A percentile compares a stretch with the other conserved stretches of the same genome.
These are phyloP conservation scores for Claviceps spartinae DNA, from an alignment of 2,329 filamentous ascomycete species.

Conservation along the genomic window DNA sequence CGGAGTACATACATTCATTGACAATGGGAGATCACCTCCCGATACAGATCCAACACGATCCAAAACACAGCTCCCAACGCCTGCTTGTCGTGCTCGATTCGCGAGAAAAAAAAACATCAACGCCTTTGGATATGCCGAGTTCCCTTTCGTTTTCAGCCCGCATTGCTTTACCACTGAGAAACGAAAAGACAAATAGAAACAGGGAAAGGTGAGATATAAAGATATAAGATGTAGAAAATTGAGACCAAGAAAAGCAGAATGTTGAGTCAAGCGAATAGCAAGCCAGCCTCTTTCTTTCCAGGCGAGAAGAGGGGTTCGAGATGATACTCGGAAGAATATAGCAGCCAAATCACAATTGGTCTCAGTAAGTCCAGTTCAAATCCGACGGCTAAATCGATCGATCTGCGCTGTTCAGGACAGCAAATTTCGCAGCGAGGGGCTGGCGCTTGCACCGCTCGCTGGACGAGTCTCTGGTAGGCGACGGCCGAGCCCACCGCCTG, in stretches of 20 bases:
- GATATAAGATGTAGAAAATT: too few relatives aligned
- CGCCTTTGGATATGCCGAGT: slow-evolving; percentile 3
- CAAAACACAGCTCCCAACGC: slow-evolving; percentile 2
- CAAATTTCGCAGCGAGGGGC: slow-evolving; percentile 61
- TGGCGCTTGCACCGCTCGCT: slow-evolving; percentile 59
- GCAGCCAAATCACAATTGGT: not conserved
- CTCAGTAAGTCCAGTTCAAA: not conserved
- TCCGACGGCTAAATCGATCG: not conserved
- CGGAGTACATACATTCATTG: not conserved
- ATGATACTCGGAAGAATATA: not conserved
- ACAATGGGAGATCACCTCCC: not conserved
- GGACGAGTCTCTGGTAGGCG: slow-evolving; percentile 29
- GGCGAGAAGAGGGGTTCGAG: too few relatives aligned
- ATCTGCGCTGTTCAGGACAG: slow-evolving; percentile 35
- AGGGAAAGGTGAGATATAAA: not conserved
- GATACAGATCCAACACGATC: slow-evolving; percentile 3
- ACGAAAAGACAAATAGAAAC: not conserved
- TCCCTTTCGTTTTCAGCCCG: not conserved
- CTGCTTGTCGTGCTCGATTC: not conserved
- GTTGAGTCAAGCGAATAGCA: too few relatives aligned
- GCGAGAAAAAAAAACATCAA: not conserved
- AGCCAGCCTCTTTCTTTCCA: too few relatives aligned
- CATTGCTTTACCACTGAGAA: not conserved
- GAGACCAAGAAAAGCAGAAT: too few relatives aligned
- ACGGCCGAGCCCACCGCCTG: slow-evolving; percentile 12